A percentile compares a stretch with the other conserved stretches of the same genome.
Conservation (phyloP, 2,329 filamentous ascomycete species). For the Parascedosporium putredinis region DNA sequence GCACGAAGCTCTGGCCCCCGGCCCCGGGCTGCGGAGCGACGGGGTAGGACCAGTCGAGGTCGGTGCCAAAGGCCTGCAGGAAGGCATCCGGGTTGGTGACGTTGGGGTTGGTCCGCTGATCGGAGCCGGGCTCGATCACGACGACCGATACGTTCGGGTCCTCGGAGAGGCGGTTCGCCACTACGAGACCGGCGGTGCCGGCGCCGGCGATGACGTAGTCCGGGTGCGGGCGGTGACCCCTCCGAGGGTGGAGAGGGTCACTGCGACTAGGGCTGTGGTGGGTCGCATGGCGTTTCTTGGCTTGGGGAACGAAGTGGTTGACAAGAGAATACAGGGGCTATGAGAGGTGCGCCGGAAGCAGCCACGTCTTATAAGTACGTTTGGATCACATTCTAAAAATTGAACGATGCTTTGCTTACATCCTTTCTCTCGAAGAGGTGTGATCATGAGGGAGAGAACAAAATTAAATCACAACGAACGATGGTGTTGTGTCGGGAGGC, state of each 20-base stretch:
- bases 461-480: no score
- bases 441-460: no score
- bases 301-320: no score
- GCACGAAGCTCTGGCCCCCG: constrained; percentile 21
- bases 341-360: no score
- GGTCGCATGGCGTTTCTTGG: no score
- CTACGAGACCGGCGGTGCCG: constrained; percentile 24
- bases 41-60: constrained; percentile 25
- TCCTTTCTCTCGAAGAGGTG: no score
- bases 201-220: constrained; percentile 27
- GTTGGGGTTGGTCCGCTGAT: constrained; percentile 21
- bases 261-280: no score
- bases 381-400: no score
- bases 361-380: no score
- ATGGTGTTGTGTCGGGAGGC: no score
- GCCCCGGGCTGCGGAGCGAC: constrained; percentile 21
- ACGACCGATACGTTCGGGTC: constrained; percentile 22
- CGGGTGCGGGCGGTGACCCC: not conserved
- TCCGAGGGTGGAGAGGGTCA: not conserved
- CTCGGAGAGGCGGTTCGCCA: constrained; percentile 26
- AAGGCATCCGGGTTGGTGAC: constrained; percentile 20
- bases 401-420: no score
- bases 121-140: constrained; percentile 26
- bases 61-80: constrained; percentile 16
- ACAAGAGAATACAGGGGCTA: no score